Conservation (phyloP, 2,329 filamentous ascomycete genomes). For the Coniochaeta pulveracea region DNA sequence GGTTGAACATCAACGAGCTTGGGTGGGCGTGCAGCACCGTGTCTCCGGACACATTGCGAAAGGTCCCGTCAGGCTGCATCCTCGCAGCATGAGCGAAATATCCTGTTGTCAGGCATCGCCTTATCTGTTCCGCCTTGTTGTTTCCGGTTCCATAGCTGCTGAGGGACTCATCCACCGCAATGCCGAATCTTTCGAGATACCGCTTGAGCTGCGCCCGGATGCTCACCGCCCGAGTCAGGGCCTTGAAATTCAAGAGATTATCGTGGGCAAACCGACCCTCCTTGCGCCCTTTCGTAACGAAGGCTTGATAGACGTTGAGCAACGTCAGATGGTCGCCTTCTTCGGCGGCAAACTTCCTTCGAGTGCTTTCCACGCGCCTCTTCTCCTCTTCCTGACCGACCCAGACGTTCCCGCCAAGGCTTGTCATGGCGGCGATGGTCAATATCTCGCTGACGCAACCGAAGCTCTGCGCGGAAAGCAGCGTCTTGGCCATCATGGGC, state of each 20-base stretch:
- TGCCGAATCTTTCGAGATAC: slow-evolving; percentile 76
- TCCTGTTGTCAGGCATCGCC: slow-evolving; percentile 74
- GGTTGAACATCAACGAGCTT: slow-evolving; percentile 88
- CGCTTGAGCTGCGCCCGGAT: slow-evolving; percentile 78
- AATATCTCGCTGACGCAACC: slow-evolving; percentile 76
- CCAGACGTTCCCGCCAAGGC: slow-evolving; percentile 73
- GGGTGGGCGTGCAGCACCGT: slow-evolving; percentile 79
- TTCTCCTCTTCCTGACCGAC: slow-evolving; percentile 69
- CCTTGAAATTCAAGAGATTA: slow-evolving; percentile 78
- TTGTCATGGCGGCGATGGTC: slow-evolving; percentile 90
- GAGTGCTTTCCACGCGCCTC: slow-evolving; percentile 60
- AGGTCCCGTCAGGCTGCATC: slow-evolving; percentile 89
- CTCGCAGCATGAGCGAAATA: slow-evolving; percentile 89
- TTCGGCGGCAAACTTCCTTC: slow-evolving; percentile 77
- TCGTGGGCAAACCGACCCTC: slow-evolving; percentile 80
- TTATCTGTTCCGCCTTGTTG: slow-evolving; percentile 58
- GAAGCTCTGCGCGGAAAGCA: slow-evolving; percentile 66
- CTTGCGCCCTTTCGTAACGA: slow-evolving; percentile 72
- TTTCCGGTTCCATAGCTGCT: slow-evolving; percentile 20
- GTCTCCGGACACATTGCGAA: slow-evolving; percentile 71
- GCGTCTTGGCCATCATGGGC: slow-evolving; percentile 88
- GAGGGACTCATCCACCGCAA: slow-evolving; percentile 56
- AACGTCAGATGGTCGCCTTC: slow-evolving; percentile 92
- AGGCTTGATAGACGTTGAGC: slow-evolving; percentile 86
- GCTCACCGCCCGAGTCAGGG: slow-evolving; percentile 70